Percentiles rank a stretch among this genome's conserved stretches.
Conservation (phyloP, 164 flowering plant species). For the Vitis cinerea region DNA sequence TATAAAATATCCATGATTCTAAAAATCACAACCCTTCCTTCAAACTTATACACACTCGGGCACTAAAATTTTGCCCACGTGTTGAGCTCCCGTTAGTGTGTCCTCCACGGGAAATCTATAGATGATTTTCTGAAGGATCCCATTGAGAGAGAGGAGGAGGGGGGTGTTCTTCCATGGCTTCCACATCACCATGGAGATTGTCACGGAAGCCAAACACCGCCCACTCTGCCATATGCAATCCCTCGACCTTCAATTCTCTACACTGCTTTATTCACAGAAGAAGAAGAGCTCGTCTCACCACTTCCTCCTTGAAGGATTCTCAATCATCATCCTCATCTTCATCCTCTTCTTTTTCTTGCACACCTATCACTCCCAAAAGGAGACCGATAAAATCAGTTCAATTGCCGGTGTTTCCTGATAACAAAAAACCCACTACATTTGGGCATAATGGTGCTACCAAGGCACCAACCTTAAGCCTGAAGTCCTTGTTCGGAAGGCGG, state of each 20-base stretch:
- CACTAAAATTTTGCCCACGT: too few relatives aligned
- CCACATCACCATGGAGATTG: conserved; percentile 36
- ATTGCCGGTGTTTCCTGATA: background rate
- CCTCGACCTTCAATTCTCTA: conserved; percentile 15
- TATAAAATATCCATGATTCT: too few relatives aligned
- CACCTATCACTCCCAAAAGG: background rate
- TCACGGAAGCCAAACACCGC: conserved; percentile 19
- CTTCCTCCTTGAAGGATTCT: conserved; percentile 16
- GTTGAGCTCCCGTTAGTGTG: too few relatives aligned
- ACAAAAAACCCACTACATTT: background rate
- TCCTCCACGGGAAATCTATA: too few relatives aligned
- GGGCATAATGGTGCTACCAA: conserved; percentile 4
- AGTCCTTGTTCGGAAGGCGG: conserved; percentile 34
- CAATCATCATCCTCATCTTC: conserved; percentile 1
- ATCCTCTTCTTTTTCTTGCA: conserved; percentile 1
- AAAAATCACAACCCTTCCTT: too few relatives aligned
- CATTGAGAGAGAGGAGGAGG: background rate
- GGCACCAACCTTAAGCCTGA: conserved; percentile 12
- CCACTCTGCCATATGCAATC: conserved; percentile 6
- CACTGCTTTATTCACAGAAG: background rate
- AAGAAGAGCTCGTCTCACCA: conserved; percentile 21
- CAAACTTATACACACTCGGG: too few relatives aligned
- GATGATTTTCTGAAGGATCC: background rate
- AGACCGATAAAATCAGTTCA: conserved; percentile 3
- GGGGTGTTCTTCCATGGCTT: conserved; percentile 25